Evolutionary conservation across 768 basidiomycete species (phyloP).

Genomic region (Tephrocybe sp.): DNA sequence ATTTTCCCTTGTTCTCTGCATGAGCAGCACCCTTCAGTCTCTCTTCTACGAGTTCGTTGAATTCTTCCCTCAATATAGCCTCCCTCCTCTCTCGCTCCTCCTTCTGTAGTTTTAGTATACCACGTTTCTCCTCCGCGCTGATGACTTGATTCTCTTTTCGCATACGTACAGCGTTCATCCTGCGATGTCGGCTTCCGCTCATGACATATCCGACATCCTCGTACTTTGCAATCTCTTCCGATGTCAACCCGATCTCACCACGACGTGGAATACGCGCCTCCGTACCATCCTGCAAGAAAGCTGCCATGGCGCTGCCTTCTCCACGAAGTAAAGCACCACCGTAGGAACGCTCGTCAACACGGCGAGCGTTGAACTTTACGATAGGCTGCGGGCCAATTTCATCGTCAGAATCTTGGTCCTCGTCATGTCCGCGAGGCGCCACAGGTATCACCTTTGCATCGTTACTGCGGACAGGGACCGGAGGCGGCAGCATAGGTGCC

Average conservation of each 20-base stretch:
- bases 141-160: conserved; percentile 99
- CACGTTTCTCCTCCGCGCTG: conserved; percentile 96
- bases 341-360: conserved; percentile 81
- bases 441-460: conserved; percentile 11
- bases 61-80: conserved; percentile 85
- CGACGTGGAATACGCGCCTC: conserved; percentile 92
- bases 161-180: conserved; percentile 99
- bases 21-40: conserved; percentile 52
- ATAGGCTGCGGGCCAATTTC: conserved; percentile 83
- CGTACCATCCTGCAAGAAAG: conserved; percentile 85
- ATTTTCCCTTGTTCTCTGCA: conserved; percentile 10
- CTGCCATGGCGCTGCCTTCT: conserved; percentile 98
- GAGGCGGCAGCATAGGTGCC: conserved; percentile 28
- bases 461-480: conserved; percentile 15
- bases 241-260: conserved; percentile 95
- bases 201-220: conserved; percentile 96
- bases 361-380: conserved; percentile 37
- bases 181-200: conserved; percentile 90
- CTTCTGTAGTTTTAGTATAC: conserved; percentile 90
- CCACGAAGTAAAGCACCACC: conserved; percentile 89
- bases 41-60: conserved; percentile 79
- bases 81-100: conserved; percentile 94
- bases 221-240: conserved; percentile 83
- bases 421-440: conserved; percentile 23
- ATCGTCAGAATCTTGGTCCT: conserved; percentile 43